Conservation (phyloP, 2,329 filamentous ascomycete genomes). For the Graphiopsis chlorocephala region DNA sequence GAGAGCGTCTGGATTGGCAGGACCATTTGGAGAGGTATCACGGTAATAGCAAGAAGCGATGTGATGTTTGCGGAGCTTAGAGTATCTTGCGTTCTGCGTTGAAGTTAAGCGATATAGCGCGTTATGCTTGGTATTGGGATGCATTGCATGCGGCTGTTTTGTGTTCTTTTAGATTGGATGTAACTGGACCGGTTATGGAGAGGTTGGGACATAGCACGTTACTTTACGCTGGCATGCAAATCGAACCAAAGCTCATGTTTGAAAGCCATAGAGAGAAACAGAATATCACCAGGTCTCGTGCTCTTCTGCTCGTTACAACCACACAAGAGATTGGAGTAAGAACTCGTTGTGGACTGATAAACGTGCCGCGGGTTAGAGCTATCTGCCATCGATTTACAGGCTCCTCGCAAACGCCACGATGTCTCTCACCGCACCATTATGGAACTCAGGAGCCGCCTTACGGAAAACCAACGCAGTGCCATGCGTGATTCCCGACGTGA, state of each 20-base stretch:
- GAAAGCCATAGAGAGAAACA: not conserved
- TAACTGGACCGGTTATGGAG: not conserved
- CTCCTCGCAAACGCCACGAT: constrained; percentile 29
- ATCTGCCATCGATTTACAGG: constrained; percentile 1
- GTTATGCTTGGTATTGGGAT: not conserved
- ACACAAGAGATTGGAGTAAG: no score
- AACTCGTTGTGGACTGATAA: no score
- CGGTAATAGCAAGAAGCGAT: constrained; percentile 28
- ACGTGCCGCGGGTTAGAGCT: not conserved
- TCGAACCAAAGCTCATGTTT: no score
- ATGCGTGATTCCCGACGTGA: constrained; percentile 30
- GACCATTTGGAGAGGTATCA: constrained; percentile 41
- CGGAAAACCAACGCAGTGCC: constrained; percentile 25
- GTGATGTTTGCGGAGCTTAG: constrained; percentile 21
- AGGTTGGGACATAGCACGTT: not conserved
- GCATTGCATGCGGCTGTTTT: not conserved
- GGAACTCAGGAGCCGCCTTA: constrained; percentile 27
- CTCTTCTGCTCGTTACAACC: no score
- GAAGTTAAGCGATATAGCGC: not conserved
- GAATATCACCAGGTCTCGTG: not conserved
- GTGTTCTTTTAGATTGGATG: not conserved
- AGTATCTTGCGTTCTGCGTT: not conserved
- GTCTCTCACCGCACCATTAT: constrained; percentile 23
- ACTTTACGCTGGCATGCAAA: not conserved
- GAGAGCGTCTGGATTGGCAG: constrained; percentile 46